Evolutionary conservation across 2,329 filamentous ascomycete genomes (phyloP), one percentile per base, ranked within the genome.

Genomic region (Arthroderma sp.): DNA sequence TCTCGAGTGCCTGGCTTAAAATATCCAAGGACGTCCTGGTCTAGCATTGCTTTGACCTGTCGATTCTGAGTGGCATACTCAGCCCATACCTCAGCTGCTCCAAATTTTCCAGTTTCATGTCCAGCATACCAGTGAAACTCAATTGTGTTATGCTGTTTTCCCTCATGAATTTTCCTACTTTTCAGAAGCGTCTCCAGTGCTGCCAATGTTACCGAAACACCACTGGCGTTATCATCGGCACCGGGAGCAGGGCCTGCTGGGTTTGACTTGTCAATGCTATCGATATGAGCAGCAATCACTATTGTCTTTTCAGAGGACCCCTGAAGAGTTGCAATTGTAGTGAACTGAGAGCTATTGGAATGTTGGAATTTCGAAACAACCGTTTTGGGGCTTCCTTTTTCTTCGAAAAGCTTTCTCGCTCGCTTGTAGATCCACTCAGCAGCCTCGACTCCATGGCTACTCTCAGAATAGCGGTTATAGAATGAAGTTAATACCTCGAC

Each of bases 81-180:
- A 22, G 38, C 41, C 38, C 41, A 47, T 4, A 47, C 32, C 11
- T 43, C 45, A 33, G 38, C 38, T 27, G 45, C 41, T 29, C 45
- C 45, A 9, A 47, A 22, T 22, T 42, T 15, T 29, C 45, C 45
- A 27, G 34, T 40, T 30, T 47, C 45, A 33, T 47, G 38, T 22
- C 40, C 45, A n/a, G 45, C 45, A 39, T 47, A 47, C 45, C 45
- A 47, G 40, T 47, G 45, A 31, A 47, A 47, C 29, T 47, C 45
- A 36, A 47, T 43, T 22, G 45, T 43, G 27, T 47, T 47, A 22
- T 28, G 27, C 15, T 11, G 38, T 31, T 47, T 29, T 36, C 40
- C 40, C 8, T 29, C 31, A 29, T 10, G 37, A 22, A 47, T 43
- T 34, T 42, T 47, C 6, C 27, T 39, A 22, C 33, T 38, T 29